Conservation (phyloP, 2,329 filamentous ascomycete species). For the Pyricularia sp. region DNA sequence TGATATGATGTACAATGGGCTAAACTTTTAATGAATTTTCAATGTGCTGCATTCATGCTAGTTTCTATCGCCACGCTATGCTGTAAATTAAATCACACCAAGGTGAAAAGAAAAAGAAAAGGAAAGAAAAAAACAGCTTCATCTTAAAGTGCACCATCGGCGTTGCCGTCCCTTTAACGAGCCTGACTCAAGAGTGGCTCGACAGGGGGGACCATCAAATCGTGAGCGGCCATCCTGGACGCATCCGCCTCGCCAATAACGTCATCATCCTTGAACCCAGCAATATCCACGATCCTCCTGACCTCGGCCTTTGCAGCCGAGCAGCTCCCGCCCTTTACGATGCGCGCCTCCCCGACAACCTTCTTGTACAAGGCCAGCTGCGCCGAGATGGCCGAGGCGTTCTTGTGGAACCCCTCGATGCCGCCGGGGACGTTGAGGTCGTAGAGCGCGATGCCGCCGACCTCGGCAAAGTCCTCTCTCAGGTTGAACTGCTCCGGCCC, state of each 20-base stretch:
- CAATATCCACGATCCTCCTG: background rate
- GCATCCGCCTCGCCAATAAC: background rate
- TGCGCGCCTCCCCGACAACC: background rate
- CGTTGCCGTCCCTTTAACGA: background rate
- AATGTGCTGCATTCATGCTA: background rate
- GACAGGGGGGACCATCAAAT: background rate
- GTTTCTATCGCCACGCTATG: background rate
- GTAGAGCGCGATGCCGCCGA: background rate
- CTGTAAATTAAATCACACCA: background rate
- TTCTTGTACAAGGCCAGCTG: background rate
- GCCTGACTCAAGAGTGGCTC: background rate
- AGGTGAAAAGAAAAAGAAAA: too few relatives aligned
- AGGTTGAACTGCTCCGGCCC: background rate
- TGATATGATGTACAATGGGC: background rate
- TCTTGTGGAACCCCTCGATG: background rate
- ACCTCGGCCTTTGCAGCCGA: background rate
- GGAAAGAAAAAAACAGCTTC: background rate
- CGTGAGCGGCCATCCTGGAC: background rate
- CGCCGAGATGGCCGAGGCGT: background rate
- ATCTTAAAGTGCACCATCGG: background rate
- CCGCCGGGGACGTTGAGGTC: conserved; percentile 3
- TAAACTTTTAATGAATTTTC: background rate
- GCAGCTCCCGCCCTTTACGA: background rate
- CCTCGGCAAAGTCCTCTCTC: conserved; percentile 1
- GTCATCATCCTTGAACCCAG: background rate